Percentiles rank a stretch among this genome's conserved stretches.
phyloP scores from a whole-genome alignment of 2,329 filamentous ascomycete genomes.

The Colletotrichum euphorbiae region DNA sequence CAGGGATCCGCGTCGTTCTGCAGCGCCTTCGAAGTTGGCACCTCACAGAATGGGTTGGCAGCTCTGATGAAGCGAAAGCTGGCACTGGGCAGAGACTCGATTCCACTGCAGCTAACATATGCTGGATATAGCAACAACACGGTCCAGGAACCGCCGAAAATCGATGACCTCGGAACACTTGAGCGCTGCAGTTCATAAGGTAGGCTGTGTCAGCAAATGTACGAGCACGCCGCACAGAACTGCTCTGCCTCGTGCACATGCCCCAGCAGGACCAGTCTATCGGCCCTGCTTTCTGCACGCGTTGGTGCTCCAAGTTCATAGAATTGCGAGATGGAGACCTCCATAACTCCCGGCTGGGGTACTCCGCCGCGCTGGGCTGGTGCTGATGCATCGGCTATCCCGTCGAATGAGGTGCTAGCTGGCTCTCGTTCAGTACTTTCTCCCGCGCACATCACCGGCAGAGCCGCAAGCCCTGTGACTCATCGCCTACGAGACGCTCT shows the following conservation, averaged over 20 bases:
- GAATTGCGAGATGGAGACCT: not conserved
- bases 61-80: not conserved
- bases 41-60: not conserved
- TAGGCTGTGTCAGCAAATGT: too few species aligned
- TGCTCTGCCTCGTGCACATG: too few species aligned
- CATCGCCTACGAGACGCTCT: constrained; percentile 2
- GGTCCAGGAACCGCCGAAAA: too few species aligned
- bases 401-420: not conserved
- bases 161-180: too few species aligned
- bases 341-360: constrained; percentile 3
- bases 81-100: too few species aligned
- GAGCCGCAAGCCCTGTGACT: constrained; percentile 16
- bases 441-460: not conserved
- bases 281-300: not conserved
- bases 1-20: constrained; percentile 19
- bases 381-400: not conserved
- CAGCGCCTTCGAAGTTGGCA: not conserved
- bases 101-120: too few species aligned
- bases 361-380: not conserved
- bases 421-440: too few species aligned
- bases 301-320: constrained; percentile 9
- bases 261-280: too few species aligned
- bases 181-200: too few species aligned
- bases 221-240: too few species aligned
- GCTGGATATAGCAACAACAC: too few species aligned